Conservation (phyloP, 768 basidiomycete genomes). For the Termitomyces sp. region DNA sequence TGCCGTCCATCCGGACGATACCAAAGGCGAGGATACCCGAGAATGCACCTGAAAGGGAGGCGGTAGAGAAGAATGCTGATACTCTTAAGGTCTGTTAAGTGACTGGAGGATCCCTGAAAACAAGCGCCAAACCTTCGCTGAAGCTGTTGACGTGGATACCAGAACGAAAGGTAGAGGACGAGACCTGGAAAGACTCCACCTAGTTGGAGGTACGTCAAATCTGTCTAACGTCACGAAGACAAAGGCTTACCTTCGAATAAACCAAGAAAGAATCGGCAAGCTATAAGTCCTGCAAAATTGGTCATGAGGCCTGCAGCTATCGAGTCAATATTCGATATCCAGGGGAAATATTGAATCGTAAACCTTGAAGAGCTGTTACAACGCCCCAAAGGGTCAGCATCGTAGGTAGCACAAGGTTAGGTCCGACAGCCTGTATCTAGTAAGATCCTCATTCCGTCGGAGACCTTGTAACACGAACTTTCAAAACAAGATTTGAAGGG, state of each 20-base stretch:
- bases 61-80: background rate
- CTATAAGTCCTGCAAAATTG: background rate
- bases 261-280: background rate
- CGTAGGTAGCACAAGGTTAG: background rate
- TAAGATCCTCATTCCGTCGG: background rate
- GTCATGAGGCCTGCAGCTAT: background rate
- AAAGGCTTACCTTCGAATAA: background rate
- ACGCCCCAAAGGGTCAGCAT: background rate
- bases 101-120: background rate
- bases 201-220: background rate
- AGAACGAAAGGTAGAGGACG: background rate
- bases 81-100: background rate
- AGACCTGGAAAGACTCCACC: background rate
- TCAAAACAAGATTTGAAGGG: background rate
- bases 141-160: background rate
- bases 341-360: no score
- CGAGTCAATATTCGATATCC: background rate
- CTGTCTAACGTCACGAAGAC: background rate
- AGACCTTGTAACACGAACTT: background rate
- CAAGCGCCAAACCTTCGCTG: background rate
- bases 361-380: background rate
- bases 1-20: background rate
- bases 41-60: background rate
- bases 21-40: background rate
- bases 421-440: background rate